Evolutionary conservation across 768 basidiomycete species (phyloP), one percentile per base, ranked within the genome.

Genomic region (Pleurotus tuber-regium): DNA sequence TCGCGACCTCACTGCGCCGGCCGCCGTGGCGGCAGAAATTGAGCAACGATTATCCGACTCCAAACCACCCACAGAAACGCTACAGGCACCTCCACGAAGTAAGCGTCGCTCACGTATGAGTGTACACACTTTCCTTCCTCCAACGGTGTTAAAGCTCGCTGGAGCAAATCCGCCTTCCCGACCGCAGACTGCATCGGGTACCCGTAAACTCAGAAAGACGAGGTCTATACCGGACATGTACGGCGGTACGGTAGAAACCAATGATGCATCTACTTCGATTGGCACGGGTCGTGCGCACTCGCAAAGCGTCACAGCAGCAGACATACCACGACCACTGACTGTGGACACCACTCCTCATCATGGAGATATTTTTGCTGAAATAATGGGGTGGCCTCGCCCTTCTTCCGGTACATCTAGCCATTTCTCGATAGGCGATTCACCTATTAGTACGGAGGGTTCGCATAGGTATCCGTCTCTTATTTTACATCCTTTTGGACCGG

Each of bases 241-340:
- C 53, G 69, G 61, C 58, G 19, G 57, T 56, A 30, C 68, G 50
- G 42, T 62, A 56, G 60, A 59, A 39, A 46, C 64, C 59, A 54
- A 67, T 3, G 28, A 57, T 54, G 64, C 69, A 1, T 58, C 62
- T 2, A 60, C 61, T 43, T 58, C 55, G 35, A 42, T 64, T 4
- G 52, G 60, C 12, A 65, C 70, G 3, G 86, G 83, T 33, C 81
- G 87, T 21, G 80, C 75, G 2, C 89, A 91, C 59, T 89, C 89
- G 2, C 84, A 88, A 56, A 89, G 87, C 64, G 87, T 91, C 14
- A 90, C 87, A 1, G 81, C 80, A 1, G 82, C 78, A 10, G 87
- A 91, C 52, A 70, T 81, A 39, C 77, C 80, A 18, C 78, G 78
- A 67, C 43, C 61, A 65, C 26, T 56, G 66, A 21, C 51, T 38